Percentiles rank a stretch among this genome's conserved stretches.
Conservation (phyloP, 2,329 filamentous ascomycete species). For the Nigrospora oryzae region DNA sequence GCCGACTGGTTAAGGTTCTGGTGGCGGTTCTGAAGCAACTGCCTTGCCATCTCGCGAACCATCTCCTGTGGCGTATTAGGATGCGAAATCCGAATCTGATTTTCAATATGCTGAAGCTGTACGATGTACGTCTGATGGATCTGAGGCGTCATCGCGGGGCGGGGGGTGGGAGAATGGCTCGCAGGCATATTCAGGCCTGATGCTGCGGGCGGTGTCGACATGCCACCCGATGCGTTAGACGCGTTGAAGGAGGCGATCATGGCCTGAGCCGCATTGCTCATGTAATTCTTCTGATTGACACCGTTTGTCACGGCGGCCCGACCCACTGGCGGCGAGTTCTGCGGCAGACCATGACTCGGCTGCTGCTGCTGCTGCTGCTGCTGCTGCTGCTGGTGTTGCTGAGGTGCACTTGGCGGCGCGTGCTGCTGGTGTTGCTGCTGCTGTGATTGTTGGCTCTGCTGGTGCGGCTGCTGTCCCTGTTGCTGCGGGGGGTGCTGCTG, state of each 20-base stretch:
- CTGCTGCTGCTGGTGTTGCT: slow-evolving; percentile 14
- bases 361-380: slow-evolving; percentile 23
- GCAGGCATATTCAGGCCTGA: slow-evolving; percentile 36
- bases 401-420: slow-evolving; percentile 26
- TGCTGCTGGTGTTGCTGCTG: slow-evolving; percentile 17
- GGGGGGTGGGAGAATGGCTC: slow-evolving; percentile 34
- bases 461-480: slow-evolving; percentile 25
- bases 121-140: slow-evolving; percentile 37
- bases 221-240: slow-evolving; percentile 29
- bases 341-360: slow-evolving; percentile 24
- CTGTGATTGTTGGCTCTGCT: slow-evolving; percentile 20
- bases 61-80: slow-evolving; percentile 41
- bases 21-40: slow-evolving; percentile 38
- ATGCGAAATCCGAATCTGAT: slow-evolving; percentile 40
- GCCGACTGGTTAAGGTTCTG: slow-evolving; percentile 34
- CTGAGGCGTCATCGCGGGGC: slow-evolving; percentile 30
- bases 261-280: slow-evolving; percentile 38
- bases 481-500: slow-evolving; percentile 24
- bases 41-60: slow-evolving; percentile 40
- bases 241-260: slow-evolving; percentile 42
- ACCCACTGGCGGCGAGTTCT: slow-evolving; percentile 33
- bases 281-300: slow-evolving; percentile 42
- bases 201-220: slow-evolving; percentile 33
- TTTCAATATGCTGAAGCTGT: slow-evolving; percentile 44
- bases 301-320: slow-evolving; percentile 30